Percentiles rank a stretch among this genome's conserved stretches.
Evolutionary conservation across 2,329 filamentous ascomycete species (phyloP).

Genomic region (Chaetomium olivaceum): DNA sequence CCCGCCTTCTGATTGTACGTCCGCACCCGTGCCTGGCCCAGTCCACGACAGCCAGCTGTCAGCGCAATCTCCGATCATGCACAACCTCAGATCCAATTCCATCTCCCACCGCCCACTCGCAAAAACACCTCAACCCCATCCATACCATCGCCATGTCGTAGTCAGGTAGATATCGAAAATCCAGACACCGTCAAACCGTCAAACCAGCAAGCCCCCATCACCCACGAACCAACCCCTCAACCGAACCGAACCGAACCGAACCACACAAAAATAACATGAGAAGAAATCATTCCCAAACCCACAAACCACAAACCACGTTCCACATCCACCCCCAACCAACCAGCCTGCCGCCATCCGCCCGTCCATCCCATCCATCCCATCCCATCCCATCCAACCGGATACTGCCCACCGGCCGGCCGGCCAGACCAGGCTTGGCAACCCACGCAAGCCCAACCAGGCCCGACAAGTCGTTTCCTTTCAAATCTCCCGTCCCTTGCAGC

Average conservation of each 20-base stretch:
- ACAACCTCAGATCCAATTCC: not conserved
- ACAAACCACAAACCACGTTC: not conserved
- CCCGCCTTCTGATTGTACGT: not conserved
- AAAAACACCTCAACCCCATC: conserved; percentile 5
- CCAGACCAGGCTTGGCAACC: not conserved
- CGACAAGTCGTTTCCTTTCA: not conserved
- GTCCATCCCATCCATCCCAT: too few species aligned
- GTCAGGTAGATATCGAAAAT: not conserved
- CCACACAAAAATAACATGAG: not conserved
- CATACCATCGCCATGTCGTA: not conserved
- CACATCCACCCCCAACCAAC: not conserved
- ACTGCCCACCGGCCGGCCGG: too few species aligned
- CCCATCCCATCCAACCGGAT: not conserved
- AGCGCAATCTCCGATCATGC: not conserved
- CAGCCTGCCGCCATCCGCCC: too few species aligned
- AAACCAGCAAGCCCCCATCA: not conserved
- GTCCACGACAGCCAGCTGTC: conserved; percentile 2
- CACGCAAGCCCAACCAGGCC: conserved; percentile 8
- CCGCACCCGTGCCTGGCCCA: not conserved
- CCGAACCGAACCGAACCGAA: not conserved
- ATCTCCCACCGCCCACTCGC: not conserved
- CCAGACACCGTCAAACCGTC: not conserved
- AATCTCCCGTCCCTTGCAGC: conserved; percentile 31
- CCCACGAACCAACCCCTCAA: not conserved
- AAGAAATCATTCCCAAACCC: too few species aligned